Percentiles rank a stretch among this genome's conserved stretches.
These are phyloP conservation scores for Plasmopara viticola DNA, from an alignment of 352 stramenopile genomes.

Conservation along the genomic window DNA sequence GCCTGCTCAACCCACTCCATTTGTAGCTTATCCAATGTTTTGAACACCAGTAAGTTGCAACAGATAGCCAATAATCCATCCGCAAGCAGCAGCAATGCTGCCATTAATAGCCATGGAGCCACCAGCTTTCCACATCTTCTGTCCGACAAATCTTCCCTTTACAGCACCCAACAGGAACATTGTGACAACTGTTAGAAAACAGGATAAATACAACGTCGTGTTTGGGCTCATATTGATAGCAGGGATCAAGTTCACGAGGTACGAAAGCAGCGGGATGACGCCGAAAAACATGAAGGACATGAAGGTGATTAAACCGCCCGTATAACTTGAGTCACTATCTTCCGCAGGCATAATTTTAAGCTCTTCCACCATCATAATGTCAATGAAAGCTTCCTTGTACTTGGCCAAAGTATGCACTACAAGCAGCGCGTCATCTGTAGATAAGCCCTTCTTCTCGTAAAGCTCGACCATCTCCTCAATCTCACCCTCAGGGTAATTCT, in stretches of 20 bases:
- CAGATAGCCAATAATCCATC: constrained; percentile 80
- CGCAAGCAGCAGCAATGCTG: constrained; percentile 57
- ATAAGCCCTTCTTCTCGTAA: constrained; percentile 90
- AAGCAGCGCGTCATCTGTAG: constrained; percentile 80
- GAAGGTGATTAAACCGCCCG: constrained; percentile 86
- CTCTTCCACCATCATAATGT: constrained; percentile 97
- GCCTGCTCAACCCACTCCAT: constrained; percentile 6
- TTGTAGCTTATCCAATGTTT: constrained; percentile 43
- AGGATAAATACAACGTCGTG: constrained; percentile 89
- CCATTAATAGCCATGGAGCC: constrained; percentile 76
- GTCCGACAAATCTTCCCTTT: constrained; percentile 84
- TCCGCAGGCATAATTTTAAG: constrained; percentile 92
- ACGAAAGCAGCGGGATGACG: constrained; percentile 90
- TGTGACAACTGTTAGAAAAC: constrained; percentile 89
- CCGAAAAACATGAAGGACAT: constrained; percentile 89
- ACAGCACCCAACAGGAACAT: constrained; percentile 92
- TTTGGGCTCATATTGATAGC: constrained; percentile 50
- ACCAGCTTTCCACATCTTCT: constrained; percentile 64
- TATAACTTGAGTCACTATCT: constrained; percentile 85
- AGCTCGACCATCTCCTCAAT: constrained; percentile 97
- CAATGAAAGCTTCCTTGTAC: constrained; percentile 96
- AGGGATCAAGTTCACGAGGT: constrained; percentile 84
- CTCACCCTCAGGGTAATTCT: constrained; percentile 94
- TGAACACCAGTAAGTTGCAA: constrained; percentile 77
- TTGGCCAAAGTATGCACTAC: constrained; percentile 93